A percentile compares a stretch with the other conserved stretches of the same genome.
These are phyloP conservation scores for Arthroderma sp. DNA, from an alignment of 2,329 filamentous ascomycete species.

Conservation along the genomic window DNA sequence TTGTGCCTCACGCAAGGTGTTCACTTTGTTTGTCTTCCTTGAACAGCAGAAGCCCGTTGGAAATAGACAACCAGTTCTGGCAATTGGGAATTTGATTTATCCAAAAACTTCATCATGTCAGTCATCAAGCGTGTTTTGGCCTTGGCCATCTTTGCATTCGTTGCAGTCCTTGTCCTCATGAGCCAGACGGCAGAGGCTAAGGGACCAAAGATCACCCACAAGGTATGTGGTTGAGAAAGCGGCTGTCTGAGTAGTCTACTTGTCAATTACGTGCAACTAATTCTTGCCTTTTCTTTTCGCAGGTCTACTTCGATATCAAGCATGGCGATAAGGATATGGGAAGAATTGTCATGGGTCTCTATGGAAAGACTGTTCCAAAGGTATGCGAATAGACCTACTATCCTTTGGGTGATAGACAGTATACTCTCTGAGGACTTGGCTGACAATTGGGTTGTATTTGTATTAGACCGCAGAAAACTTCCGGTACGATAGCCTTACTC, in stretches of 20 bases:
- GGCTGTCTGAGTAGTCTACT: background rate
- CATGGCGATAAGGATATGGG: slow-evolving; percentile 50
- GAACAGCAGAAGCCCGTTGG: no score
- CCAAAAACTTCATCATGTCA: slow-evolving; percentile 45
- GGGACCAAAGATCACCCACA: slow-evolving; percentile 90
- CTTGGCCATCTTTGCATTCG: slow-evolving; percentile 62
- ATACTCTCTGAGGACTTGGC: background rate
- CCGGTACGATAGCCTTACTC: slow-evolving; percentile 28
- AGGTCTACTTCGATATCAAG: slow-evolving; percentile 54
- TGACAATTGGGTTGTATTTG: background rate
- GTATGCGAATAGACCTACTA: slow-evolving; percentile 21
- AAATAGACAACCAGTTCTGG: no score
- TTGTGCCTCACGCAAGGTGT: no score
- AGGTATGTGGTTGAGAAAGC: slow-evolving; percentile 37
- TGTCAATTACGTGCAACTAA: background rate
- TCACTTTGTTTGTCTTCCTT: no score
- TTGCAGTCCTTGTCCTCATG: slow-evolving; percentile 62
- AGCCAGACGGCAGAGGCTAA: slow-evolving; percentile 63
- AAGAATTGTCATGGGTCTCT: slow-evolving; percentile 50
- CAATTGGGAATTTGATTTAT: background rate
- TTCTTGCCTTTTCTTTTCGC: background rate
- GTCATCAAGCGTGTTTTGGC: slow-evolving; percentile 57
- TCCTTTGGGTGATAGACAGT: background rate
- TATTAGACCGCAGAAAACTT: slow-evolving; percentile 51
- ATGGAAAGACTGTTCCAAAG: slow-evolving; percentile 56